Evolutionary conservation across 169 alveolate species (phyloP).

Genomic region (Plasmodium inui): DNA sequence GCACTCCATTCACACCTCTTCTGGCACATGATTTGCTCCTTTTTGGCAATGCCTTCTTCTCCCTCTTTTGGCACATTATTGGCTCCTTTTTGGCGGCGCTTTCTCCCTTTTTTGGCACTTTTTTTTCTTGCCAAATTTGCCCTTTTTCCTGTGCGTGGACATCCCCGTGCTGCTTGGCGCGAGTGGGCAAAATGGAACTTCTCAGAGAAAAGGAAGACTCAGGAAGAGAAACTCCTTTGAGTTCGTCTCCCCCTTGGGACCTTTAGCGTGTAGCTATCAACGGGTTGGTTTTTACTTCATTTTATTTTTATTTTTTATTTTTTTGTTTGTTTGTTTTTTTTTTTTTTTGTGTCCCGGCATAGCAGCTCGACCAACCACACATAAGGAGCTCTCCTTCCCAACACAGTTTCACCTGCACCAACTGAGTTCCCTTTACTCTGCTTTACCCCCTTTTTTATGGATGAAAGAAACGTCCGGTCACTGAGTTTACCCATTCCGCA

Average conservation of each 20-base stretch:
- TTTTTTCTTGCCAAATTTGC: background rate
- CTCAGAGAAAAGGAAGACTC: background rate
- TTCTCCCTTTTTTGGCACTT: background rate
- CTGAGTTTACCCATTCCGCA: conserved; percentile 59
- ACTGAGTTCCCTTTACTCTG: background rate
- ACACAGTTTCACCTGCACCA: background rate
- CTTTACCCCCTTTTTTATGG: conserved; percentile 53
- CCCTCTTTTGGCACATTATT: background rate
- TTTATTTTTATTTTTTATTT: background rate
- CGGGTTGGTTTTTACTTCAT: background rate
- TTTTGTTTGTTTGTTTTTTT: too few relatives aligned
- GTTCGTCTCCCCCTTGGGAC: background rate
- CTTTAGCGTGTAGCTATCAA: background rate
- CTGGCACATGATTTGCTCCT: background rate
- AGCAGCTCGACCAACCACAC: background rate
- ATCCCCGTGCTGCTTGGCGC: background rate
- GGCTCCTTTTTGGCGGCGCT: background rate
- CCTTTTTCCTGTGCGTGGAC: background rate
- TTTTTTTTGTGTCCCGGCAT: background rate
- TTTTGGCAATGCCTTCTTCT: background rate
- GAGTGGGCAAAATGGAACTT: background rate
- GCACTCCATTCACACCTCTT: background rate
- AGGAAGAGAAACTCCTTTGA: background rate
- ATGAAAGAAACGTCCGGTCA: conserved; percentile 13
- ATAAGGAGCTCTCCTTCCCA: background rate